These are phyloP conservation scores for Triangularia setosa DNA, from an alignment of 2,329 filamentous ascomycete genomes.

Conservation along the genomic window DNA sequence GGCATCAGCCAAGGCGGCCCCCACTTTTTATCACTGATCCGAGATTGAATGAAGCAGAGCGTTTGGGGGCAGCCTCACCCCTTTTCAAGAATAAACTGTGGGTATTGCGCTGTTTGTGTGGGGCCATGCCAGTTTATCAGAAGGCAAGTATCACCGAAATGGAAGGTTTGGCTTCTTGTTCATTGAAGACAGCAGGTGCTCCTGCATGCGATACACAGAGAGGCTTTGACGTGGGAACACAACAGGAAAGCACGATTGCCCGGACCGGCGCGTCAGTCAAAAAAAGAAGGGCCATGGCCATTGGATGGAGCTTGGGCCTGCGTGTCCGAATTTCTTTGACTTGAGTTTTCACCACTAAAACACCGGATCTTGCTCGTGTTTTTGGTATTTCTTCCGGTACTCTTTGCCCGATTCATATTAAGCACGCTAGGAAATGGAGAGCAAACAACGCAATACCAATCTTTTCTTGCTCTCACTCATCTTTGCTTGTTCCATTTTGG, in stretches of 20 bases:
- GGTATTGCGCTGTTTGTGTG: background rate
- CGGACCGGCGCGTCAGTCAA: conserved; percentile 9
- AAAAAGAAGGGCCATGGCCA: conserved; percentile 1
- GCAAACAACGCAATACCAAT: background rate
- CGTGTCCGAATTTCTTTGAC: background rate
- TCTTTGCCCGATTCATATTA: background rate
- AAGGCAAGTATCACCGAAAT: background rate
- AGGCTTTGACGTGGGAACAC: background rate
- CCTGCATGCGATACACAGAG: background rate
- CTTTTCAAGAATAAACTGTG: background rate
- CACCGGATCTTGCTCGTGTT: background rate
- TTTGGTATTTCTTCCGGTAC: background rate
- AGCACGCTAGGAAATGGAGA: background rate
- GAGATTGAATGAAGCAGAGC: background rate
- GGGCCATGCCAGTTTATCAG: background rate
- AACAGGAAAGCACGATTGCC: conserved; percentile 6
- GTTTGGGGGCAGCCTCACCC: background rate
- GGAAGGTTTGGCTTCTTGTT: background rate
- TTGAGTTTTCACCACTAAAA: background rate
- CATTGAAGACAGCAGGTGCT: background rate
- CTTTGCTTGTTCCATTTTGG: background rate
- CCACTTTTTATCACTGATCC: background rate
- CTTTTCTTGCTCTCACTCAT: background rate
- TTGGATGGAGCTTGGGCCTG: background rate
- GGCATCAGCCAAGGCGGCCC: background rate